These are phyloP conservation scores for Fusarium sublunatum DNA, from an alignment of 2,329 filamentous ascomycete species.

Conservation along the genomic window DNA sequence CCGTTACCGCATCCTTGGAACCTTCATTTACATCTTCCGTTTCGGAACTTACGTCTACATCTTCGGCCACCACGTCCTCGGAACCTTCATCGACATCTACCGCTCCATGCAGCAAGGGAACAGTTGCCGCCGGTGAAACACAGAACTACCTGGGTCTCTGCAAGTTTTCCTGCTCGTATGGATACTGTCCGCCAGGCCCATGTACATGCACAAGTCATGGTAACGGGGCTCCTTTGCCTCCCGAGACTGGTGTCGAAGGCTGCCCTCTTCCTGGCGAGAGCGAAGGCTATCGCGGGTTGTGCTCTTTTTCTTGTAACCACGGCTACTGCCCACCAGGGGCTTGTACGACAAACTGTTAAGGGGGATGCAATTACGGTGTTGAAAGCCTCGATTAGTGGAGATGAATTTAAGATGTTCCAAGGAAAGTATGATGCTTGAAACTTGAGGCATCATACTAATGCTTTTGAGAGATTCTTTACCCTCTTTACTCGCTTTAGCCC, in stretches of 20 bases:
- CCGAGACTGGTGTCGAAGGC: neutral
- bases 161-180: conserved; percentile 23
- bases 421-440: no score
- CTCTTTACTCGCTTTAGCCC: no score
- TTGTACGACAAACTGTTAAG: conserved; percentile 11
- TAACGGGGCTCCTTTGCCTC: neutral
- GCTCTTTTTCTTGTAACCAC: conserved; percentile 25
- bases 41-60: no score
- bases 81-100: no score
- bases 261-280: conserved; percentile 14
- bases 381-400: no score
- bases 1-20: no score
- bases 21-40: no score
- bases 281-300: conserved; percentile 9
- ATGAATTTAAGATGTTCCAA: no score
- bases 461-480: no score
- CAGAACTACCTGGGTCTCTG: conserved; percentile 25
- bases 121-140: conserved; percentile 18
- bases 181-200: conserved; percentile 28
- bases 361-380: no score
- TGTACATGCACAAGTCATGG: conserved; percentile 6
- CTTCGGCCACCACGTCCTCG: no score
- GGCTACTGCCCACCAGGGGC: conserved; percentile 16
- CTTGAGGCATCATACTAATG: no score
- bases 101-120: conserved; percentile 8